Evolutionary conservation across 345 rosid genomes (phyloP), one percentile per base, ranked within the genome.

Genomic region (Euphorbia peplus): DNA sequence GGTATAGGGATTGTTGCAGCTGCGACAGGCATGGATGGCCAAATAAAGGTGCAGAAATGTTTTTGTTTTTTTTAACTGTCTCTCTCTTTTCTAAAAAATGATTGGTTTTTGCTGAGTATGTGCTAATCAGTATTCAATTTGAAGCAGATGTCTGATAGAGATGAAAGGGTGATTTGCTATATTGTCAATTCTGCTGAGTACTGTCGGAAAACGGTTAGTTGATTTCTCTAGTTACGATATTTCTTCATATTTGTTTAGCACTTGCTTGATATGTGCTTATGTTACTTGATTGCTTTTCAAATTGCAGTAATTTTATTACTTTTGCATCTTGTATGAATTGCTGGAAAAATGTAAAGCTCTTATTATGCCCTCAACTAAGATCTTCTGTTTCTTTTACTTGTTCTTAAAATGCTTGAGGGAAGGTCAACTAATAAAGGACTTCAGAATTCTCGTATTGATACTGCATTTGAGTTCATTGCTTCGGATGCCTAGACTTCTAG

Each of bases 1-100:
- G 99, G 99, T 63, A 73, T 86, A 9, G 99, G 99, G 63, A 85
- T 95, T 67, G 99, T 95, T 77, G 99, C 99, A 26, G 96, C 99
- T 60, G 99, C 99, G 57, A 95, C 99, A 9, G 98, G 99, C 67
- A 88, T 88, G 86, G 99, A 95, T 67, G 90, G 95, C 58, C 98
- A 87, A 76, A 95, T 95, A 84, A 95, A 90, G 96, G 99, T 95
- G 59, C 51, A 14, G 35, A 6, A 57, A 44, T 41, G 29, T 28
- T 3, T 48, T 14, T 3, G 35, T 24, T 16, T 14, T 3, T 48
- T 24, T 16, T 37, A 28, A 57, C 50, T 44, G 12, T 44, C 50
- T 44, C 12, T 13, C n/a, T 46, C 35, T 42, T 41, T 24, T 21
- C 26, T 57, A 19, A 47, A 48, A 42, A 50, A 15, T 4, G 30